phyloP scores from a whole-genome alignment of 129 eudicot species.

The Flaveria brownii region DNA sequence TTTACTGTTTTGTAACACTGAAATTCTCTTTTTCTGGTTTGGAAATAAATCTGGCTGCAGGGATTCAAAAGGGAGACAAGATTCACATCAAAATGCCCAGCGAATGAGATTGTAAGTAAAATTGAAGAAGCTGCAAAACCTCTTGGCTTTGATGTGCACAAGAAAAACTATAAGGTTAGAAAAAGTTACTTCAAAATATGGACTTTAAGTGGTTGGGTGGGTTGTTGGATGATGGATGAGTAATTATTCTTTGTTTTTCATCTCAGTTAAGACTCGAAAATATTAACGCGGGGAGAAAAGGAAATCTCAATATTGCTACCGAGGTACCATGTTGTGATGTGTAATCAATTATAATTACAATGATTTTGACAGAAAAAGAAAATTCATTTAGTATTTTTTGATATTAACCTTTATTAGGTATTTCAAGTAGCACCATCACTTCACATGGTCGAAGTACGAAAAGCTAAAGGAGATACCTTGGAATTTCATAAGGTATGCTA shows the following conservation, averaged over 20 bases:
- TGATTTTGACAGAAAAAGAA: neutral
- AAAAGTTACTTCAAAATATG: neutral
- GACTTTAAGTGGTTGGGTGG: neutral
- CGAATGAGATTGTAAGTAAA: constrained; percentile 75
- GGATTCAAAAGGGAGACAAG: constrained; percentile 91
- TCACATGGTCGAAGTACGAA: constrained; percentile 95
- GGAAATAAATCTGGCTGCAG: constrained; percentile 38
- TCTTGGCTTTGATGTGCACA: constrained; percentile 81
- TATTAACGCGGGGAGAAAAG: constrained; percentile 89
- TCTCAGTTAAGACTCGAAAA: constrained; percentile 88
- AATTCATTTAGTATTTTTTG: neutral
- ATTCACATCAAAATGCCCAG: constrained; percentile 81
- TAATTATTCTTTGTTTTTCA: constrained; percentile 10
- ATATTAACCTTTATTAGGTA: constrained; percentile 45
- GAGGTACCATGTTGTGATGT: constrained; percentile 47
- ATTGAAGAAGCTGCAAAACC: constrained; percentile 86
- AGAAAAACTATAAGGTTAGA: constrained; percentile 89
- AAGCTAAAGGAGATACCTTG: constrained; percentile 96
- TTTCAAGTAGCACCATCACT: constrained; percentile 97
- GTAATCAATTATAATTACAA: too few species aligned
- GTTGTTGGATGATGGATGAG: constrained; percentile 5
- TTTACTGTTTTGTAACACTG: neutral
- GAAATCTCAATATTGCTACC: constrained; percentile 87
- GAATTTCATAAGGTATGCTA: constrained; percentile 89
- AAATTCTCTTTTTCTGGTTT: too few species aligned